Conservation (phyloP, 129 eudicot species). For the Chrysanthemum makinoi region DNA sequence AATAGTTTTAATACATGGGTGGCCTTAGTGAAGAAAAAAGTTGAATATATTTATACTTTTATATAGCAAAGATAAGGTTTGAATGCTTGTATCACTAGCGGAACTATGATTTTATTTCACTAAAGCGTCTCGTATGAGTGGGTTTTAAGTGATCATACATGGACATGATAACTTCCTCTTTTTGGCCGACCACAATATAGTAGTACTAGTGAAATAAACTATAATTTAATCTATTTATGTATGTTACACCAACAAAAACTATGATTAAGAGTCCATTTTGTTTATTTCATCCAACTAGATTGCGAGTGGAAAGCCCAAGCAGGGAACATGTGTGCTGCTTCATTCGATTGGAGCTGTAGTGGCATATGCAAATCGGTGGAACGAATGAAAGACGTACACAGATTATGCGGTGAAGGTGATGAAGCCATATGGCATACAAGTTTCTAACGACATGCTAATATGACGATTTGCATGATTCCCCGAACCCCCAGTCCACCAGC, state of each 20-base stretch:
- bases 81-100: not conserved
- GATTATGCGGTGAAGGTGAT: conserved; percentile 70
- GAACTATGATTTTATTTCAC: not conserved
- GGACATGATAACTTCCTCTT: conserved; percentile 18
- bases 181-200: not conserved
- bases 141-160: conserved; percentile 16
- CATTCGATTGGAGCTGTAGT: conserved; percentile 95
- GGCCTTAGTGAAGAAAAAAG: too few species aligned
- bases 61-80: conserved; percentile 12
- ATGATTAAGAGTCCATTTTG: conserved; percentile 8
- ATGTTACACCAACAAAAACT: conserved; percentile 13
- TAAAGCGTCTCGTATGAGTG: not conserved
- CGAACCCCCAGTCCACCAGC: conserved; percentile 13
- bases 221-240: conserved; percentile 14
- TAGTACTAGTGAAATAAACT: not conserved
- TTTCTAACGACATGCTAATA: conserved; percentile 35
- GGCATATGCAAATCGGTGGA: conserved; percentile 80
- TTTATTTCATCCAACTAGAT: conserved; percentile 37
- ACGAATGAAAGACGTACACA: conserved; percentile 70
- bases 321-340: conserved; percentile 76
- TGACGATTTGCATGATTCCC: not conserved
- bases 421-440: conserved; percentile 67
- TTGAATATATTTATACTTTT: not conserved
- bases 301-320: conserved; percentile 83
- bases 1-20: too few species aligned